A percentile compares a stretch with the other conserved stretches of the same genome.
Evolutionary conservation across 495 filamentous ascomycete species (phyloP).

Genomic region (Lasiosphaeriaceae sp.): DNA sequence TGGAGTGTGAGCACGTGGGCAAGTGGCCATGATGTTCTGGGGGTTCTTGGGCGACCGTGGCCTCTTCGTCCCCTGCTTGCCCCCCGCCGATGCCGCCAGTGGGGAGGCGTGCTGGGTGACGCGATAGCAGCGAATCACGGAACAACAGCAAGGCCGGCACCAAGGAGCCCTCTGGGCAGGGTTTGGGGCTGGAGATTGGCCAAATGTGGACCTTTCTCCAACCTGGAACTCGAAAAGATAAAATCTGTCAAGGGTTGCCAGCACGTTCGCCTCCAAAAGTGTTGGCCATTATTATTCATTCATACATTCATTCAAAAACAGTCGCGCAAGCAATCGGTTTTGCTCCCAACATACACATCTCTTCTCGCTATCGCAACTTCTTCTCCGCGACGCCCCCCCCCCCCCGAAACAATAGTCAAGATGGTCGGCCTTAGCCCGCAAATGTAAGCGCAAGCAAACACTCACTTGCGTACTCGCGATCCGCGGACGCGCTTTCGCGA

Average conservation of each 20-base stretch:
- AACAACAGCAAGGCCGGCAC: slow-evolving; percentile 6
- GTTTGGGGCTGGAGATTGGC: slow-evolving; percentile 2
- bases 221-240: slow-evolving; percentile 5
- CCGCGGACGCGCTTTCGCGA: slow-evolving; percentile 11
- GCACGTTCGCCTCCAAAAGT: neutral
- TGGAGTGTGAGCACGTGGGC: no score
- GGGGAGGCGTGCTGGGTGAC: neutral
- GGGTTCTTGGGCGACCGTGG: slow-evolving; percentile 4
- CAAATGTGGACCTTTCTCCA: neutral
- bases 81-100: neutral
- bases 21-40: no score
- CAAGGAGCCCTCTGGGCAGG: neutral
- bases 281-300: neutral
- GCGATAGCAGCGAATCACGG: neutral
- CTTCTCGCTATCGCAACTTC: neutral
- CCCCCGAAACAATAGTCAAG: slow-evolving; percentile 52
- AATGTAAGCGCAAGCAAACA: slow-evolving; percentile 31
- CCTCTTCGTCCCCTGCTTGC: slow-evolving; percentile 5
- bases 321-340: neutral
- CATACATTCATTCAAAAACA: no score
- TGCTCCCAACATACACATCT: neutral
- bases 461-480: no score
- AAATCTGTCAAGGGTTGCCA: neutral
- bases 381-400: no score
- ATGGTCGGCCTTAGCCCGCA: slow-evolving; percentile 50